Percentiles rank a stretch among this genome's conserved stretches.
Evolutionary conservation across 306 rosid species (phyloP).

Genomic region (Casuarina equisetifolia): DNA sequence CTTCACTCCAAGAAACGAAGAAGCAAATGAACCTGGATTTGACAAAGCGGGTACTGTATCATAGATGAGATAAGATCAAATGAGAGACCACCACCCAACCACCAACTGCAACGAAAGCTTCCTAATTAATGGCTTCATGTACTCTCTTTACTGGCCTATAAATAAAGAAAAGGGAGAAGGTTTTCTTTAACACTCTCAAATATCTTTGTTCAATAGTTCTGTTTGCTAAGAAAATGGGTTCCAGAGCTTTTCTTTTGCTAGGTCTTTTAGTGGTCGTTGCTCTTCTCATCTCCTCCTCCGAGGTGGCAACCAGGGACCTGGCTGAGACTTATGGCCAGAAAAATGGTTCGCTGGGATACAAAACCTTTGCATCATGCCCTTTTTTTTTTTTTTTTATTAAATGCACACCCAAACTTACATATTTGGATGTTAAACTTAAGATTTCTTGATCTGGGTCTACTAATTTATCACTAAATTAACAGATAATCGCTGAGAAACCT

Average conservation of each 20-base stretch:
- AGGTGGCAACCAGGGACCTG: conserved; percentile 34
- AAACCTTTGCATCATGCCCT: too few species aligned
- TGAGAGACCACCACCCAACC: background rate
- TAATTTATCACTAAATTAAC: too few species aligned
- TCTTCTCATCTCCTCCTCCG: conserved; percentile 28
- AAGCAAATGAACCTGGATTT: too few species aligned
- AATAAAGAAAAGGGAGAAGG: background rate
- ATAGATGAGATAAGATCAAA: background rate
- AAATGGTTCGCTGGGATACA: conserved; percentile 17
- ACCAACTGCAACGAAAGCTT: background rate
- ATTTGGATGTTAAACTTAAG: too few species aligned
- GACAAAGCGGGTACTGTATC: too few species aligned
- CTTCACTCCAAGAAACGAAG: too few species aligned
- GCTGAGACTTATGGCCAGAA: conserved; percentile 13
- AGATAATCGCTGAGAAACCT: too few species aligned
- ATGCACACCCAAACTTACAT: too few species aligned
- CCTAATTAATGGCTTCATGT: background rate
- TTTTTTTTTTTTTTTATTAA: too few species aligned
- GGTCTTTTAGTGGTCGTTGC: conserved; percentile 39
- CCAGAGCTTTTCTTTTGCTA: conserved; percentile 31
- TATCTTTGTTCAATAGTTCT: background rate
- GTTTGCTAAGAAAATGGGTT: conserved; percentile 34
- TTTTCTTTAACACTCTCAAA: background rate
- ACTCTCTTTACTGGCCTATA: conserved; percentile 10
- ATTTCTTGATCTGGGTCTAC: too few species aligned